Evolutionary conservation across 495 filamentous ascomycete genomes (phyloP), one percentile per base, ranked within the genome.

Genomic region (Friedmanniomyces endolithicus): DNA sequence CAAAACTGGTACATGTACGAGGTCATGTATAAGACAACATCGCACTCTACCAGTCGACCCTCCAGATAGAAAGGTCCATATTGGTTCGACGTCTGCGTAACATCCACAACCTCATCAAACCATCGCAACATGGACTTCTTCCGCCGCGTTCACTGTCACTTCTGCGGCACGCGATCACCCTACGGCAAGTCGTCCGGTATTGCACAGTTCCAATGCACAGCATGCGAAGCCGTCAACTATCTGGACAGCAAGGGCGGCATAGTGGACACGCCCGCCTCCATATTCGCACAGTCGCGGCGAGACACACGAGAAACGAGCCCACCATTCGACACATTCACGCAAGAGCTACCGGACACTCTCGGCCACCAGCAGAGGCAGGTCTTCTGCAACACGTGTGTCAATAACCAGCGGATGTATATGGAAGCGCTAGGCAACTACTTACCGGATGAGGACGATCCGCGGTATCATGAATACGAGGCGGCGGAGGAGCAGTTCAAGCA

Each of bases 161-260:
- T 55, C 59, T 62, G 59, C 48, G 59, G 59, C 25, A 40, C 44
- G 11, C 59, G 59, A 33, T 58, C 59, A 1, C 44, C 23, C 8
- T 33, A 58, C 41, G 39, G 44, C 44, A 62, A 55, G 24, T 52
- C 48, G 6, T 58, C 55, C 23, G 55, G 59, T 14, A 47, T 47
- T 1, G 24, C 19, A 8, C 2, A 58, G 31, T 62, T 58, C 33
- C 72, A 78, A 17, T 94, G 88, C 63, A 63, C 74, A 11, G 70
- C 78, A 52, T 94, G 88, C 71, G 85, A 88, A 57, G 83, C 87
- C 20, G 78, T 83, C 53, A 95, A 94, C 69, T 86, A 83, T 69
- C 71, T 94, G 9, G 89, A 95, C 63, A 71, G 90, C 85, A 77
- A 87, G 65, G 89, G 89, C 63, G 76, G 90, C 50, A 88, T 94